phyloP scores from a whole-genome alignment of 1,139 yeast genomes.

The Zygoascus hellenicus region DNA sequence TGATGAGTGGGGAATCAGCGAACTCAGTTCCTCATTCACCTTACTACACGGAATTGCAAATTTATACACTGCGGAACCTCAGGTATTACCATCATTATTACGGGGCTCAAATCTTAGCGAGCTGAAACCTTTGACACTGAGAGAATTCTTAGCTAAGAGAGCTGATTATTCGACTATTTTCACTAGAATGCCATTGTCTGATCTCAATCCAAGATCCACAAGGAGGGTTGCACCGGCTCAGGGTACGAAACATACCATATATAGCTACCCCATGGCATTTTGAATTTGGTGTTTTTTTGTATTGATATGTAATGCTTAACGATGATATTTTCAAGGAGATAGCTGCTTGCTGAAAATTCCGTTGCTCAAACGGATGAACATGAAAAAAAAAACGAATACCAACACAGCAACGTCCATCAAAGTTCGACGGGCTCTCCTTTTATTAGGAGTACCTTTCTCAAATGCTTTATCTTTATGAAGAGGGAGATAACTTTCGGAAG shows the following conservation, averaged over 20 bases:
- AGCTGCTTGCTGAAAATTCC: slow-evolving; percentile 3
- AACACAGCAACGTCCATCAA: not conserved
- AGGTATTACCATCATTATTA: slow-evolving; percentile 67
- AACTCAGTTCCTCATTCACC: slow-evolving; percentile 62
- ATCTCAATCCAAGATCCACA: slow-evolving; percentile 4
- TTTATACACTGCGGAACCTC: slow-evolving; percentile 73
- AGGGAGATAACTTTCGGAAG: slow-evolving; percentile 3
- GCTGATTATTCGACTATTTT: slow-evolving; percentile 56
- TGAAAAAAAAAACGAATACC: not conserved
- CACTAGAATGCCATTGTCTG: slow-evolving; percentile 37
- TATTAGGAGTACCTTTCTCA: not conserved
- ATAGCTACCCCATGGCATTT: slow-evolving; percentile 7
- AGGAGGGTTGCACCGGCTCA: not conserved
- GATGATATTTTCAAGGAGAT: no score
- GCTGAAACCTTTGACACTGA: slow-evolving; percentile 59
- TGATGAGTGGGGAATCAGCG: slow-evolving; percentile 63
- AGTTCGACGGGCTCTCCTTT: not conserved
- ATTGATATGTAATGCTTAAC: no score
- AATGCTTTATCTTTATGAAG: slow-evolving; percentile 4
- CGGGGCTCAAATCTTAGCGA: slow-evolving; percentile 75
- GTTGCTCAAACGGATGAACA: not conserved
- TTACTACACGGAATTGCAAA: slow-evolving; percentile 79
- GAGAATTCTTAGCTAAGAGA: slow-evolving; percentile 66
- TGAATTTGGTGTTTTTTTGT: not conserved
- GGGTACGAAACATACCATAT: not conserved